Conservation (phyloP, 176 grass and related monocot species). For the Zizania latifolia region DNA sequence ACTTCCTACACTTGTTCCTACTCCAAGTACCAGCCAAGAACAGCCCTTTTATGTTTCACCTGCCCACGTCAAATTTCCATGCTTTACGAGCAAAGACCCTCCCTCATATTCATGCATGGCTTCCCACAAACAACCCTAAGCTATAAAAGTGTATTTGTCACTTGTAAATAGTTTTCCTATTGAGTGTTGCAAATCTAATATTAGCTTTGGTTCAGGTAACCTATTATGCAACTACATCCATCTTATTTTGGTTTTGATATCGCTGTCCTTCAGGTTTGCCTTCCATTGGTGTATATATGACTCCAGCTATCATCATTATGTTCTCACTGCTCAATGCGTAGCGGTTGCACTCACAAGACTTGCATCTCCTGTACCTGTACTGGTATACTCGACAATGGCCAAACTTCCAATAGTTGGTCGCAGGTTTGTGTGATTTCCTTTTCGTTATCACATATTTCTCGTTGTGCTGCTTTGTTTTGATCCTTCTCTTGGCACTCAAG, state of each 20-base stretch:
- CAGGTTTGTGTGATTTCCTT: slow-evolving; percentile 10
- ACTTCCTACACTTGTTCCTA: neutral
- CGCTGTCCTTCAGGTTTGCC: slow-evolving; percentile 6
- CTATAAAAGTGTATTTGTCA: neutral
- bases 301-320: slow-evolving; percentile 15
- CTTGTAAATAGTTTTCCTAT: neutral
- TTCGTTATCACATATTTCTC: too few species aligned
- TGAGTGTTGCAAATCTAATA: neutral
- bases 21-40: neutral
- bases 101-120: too few species aligned
- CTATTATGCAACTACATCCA: neutral
- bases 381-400: slow-evolving; percentile 13
- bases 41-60: neutral
- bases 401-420: slow-evolving; percentile 39
- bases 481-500: neutral
- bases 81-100: neutral
- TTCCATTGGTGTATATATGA: neutral
- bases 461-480: neutral
- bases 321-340: slow-evolving; percentile 28
- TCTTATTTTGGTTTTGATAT: neutral
- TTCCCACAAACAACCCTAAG: neutral
- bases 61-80: neutral
- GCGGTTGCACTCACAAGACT: neutral
- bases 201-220: neutral
- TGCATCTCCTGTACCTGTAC: neutral